Conservation (phyloP, 2,329 filamentous ascomycete genomes). For the Neonectria coccinea region DNA sequence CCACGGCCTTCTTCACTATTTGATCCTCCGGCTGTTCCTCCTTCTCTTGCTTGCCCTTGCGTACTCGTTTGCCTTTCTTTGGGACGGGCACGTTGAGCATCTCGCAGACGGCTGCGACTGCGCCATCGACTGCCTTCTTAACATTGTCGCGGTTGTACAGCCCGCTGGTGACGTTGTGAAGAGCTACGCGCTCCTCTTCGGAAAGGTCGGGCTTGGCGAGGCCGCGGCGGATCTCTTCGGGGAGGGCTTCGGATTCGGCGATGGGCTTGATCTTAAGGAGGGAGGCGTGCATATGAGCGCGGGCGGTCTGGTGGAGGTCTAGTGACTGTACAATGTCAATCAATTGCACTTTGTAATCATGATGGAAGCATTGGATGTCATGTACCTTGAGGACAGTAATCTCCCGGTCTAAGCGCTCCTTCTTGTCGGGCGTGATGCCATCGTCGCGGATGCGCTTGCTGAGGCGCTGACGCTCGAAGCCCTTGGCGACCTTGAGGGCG, state of each 20-base stretch:
- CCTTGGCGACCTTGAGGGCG: slow-evolving; percentile 78
- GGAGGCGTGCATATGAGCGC: slow-evolving; percentile 66
- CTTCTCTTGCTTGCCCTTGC: slow-evolving; percentile 49
- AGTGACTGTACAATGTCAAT: slow-evolving; percentile 57
- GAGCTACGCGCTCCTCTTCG: slow-evolving; percentile 62
- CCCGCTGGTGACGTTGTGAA: slow-evolving; percentile 71
- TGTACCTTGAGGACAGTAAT: slow-evolving; percentile 65
- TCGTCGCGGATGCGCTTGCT: slow-evolving; percentile 68
- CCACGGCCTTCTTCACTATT: slow-evolving; percentile 30
- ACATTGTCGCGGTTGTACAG: slow-evolving; percentile 66
- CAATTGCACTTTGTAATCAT: background rate
- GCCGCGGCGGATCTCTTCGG: slow-evolving; percentile 59
- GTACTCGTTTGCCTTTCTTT: slow-evolving; percentile 51
- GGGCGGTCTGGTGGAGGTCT: slow-evolving; percentile 68
- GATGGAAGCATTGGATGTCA: background rate
- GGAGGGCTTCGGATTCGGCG: slow-evolving; percentile 63
- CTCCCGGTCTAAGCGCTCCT: slow-evolving; percentile 72
- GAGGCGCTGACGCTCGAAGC: slow-evolving; percentile 82
- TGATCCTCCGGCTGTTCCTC: slow-evolving; percentile 45
- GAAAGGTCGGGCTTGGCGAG: slow-evolving; percentile 63
- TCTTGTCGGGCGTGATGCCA: slow-evolving; percentile 60
- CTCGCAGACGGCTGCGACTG: slow-evolving; percentile 61
- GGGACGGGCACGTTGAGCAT: slow-evolving; percentile 62
- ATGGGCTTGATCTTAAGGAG: slow-evolving; percentile 66
- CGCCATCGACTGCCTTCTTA: slow-evolving; percentile 61